Conservation (phyloP, 1,139 yeast genomes). For the Casaregolazyma lundiana region DNA sequence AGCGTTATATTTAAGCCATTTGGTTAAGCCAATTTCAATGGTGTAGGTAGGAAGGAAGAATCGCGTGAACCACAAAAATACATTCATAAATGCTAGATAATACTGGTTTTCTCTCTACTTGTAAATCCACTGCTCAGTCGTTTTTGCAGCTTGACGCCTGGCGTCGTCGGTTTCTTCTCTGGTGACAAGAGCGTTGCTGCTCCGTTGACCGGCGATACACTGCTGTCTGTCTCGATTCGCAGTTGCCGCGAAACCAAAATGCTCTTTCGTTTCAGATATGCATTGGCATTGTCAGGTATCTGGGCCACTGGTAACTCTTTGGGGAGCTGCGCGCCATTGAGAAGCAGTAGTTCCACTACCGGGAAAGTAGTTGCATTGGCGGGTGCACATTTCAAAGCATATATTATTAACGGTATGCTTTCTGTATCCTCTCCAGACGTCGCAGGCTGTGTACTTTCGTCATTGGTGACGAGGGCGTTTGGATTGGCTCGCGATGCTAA, state of each 20-base stretch:
- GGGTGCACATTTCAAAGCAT: constrained; percentile 28
- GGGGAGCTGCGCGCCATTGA: constrained; percentile 53
- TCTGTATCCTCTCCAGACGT: constrained; percentile 3
- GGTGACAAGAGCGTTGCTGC: constrained; percentile 4
- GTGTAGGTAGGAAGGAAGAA: too few relatives aligned
- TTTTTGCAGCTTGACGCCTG: constrained; percentile 16
- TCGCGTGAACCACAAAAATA: not conserved
- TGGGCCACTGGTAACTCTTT: constrained; percentile 1
- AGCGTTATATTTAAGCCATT: not conserved
- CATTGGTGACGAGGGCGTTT: constrained; percentile 25
- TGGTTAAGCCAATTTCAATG: not conserved
- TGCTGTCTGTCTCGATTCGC: constrained; percentile 9
- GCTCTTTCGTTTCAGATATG: constrained; percentile 8
- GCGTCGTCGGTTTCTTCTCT: constrained; percentile 8
- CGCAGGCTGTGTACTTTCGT: constrained; percentile 15
- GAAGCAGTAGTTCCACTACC: constrained; percentile 65
- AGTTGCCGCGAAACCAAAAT: constrained; percentile 10
- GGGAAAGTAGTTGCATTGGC: constrained; percentile 43
- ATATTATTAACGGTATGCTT: constrained; percentile 25
- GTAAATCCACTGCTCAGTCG: constrained; percentile 14
- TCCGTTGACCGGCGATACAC: not conserved
- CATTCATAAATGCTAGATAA: not conserved
- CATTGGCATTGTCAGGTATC: constrained; percentile 6
- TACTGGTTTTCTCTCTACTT: not conserved
- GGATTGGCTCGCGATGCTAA: constrained; percentile 41